Evolutionary conservation across 108 stramenopile genomes (phyloP).

Genomic region (Conticribra weissflogii): DNA sequence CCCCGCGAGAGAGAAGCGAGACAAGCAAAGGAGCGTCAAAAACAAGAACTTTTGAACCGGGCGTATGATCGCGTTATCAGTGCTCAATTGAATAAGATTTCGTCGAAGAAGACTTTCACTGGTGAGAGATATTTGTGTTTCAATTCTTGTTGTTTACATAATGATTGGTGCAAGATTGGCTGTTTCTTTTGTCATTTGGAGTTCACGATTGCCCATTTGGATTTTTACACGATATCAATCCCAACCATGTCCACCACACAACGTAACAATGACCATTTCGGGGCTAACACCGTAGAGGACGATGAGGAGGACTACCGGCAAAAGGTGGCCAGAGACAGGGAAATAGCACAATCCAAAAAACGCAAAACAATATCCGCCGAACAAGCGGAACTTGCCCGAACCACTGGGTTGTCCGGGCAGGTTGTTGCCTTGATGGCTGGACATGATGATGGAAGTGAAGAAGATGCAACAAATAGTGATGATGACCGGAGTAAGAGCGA

Average conservation of each 20-base stretch:
- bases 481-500: conserved; percentile 6
- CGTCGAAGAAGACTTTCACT: conserved; percentile 41
- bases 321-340: conserved; percentile 38
- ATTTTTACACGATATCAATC: neutral
- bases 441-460: conserved; percentile 13
- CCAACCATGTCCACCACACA: neutral
- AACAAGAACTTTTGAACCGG: conserved; percentile 44
- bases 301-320: conserved; percentile 43
- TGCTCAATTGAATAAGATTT: conserved; percentile 43
- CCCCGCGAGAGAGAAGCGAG: conserved; percentile 57
- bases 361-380: conserved; percentile 50
- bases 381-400: conserved; percentile 47
- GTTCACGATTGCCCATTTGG: neutral
- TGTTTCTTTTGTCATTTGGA: neutral
- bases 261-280: no score
- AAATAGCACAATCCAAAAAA: conserved; percentile 41
- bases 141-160: no score
- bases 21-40: conserved; percentile 40
- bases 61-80: conserved; percentile 52
- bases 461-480: conserved; percentile 15
- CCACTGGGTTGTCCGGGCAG: conserved; percentile 56
- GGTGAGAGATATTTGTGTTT: no score
- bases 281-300: conserved; percentile 16
- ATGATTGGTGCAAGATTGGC: neutral
- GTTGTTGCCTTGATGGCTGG: conserved; percentile 59